Evolutionary conservation across 2,329 filamentous ascomycete species (phyloP).

Genomic region (Microdochium nivale): DNA sequence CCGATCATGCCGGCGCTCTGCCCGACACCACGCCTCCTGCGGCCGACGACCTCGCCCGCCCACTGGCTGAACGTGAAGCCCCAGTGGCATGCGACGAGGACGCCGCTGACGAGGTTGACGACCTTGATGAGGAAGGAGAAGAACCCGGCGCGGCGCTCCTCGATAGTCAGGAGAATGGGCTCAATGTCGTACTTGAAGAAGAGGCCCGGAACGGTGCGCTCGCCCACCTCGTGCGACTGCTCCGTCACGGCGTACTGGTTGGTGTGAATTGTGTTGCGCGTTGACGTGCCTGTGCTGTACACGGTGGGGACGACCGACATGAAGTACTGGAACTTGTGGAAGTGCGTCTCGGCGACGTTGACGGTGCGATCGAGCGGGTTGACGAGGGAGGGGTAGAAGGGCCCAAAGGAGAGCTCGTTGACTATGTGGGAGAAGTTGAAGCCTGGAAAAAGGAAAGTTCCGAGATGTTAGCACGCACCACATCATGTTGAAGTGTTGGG

Average conservation of each 20-base stretch:
- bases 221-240: conserved; percentile 63
- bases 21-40: conserved; percentile 30
- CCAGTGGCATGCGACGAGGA: conserved; percentile 92
- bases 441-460: conserved; percentile 32
- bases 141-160: conserved; percentile 70
- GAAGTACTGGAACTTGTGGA: conserved; percentile 98
- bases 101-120: conserved; percentile 84
- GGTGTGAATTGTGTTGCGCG: conserved; percentile 63
- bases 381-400: conserved; percentile 87
- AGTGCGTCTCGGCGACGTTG: conserved; percentile 65
- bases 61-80: conserved; percentile 79
- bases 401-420: conserved; percentile 90
- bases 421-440: conserved; percentile 99
- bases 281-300: conserved; percentile 58
- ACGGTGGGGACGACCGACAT: conserved; percentile 89
- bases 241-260: conserved; percentile 98
- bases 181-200: conserved; percentile 99
- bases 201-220: conserved; percentile 72
- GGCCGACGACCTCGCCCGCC: conserved; percentile 47
- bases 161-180: conserved; percentile 79
- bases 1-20: conserved; percentile 42
- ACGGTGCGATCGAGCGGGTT: conserved; percentile 93
- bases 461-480: neutral
- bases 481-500: too few species aligned
- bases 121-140: conserved; percentile 70